phyloP scores from a whole-genome alignment of 176 grass and related monocot species.

The Rhynchospora breviuscula region DNA sequence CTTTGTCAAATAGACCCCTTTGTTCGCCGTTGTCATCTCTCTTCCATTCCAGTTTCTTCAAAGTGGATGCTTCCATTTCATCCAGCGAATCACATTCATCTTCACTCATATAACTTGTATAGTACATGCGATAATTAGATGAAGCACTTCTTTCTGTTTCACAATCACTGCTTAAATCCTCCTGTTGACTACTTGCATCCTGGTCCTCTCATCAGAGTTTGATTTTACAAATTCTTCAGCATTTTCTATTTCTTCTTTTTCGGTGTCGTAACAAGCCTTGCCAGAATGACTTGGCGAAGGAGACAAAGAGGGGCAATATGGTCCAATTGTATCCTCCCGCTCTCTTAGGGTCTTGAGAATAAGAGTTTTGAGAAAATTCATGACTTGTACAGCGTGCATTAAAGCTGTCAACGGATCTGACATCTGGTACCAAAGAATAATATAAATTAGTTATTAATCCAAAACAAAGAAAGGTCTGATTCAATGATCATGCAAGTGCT shows the following conservation, averaged over 20 bases:
- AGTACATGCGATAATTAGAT: conserved; percentile 8
- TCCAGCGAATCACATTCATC: conserved; percentile 39
- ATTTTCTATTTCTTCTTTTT: conserved; percentile 37
- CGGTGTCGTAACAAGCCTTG: conserved; percentile 47
- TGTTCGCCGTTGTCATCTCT: conserved; percentile 19
- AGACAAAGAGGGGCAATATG: conserved; percentile 60
- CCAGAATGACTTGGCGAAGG: conserved; percentile 44
- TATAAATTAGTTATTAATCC: background rate
- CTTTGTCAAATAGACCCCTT: background rate
- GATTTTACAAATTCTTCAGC: conserved; percentile 19
- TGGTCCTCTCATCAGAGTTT: conserved; percentile 28
- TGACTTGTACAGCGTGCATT: conserved; percentile 98
- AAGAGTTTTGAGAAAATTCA: conserved; percentile 90
- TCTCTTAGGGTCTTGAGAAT: conserved; percentile 77
- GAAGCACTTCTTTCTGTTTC: conserved; percentile 26
- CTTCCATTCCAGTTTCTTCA: conserved; percentile 55
- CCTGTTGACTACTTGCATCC: conserved; percentile 12
- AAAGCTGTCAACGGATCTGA: conserved; percentile 93
- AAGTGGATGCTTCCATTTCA: conserved; percentile 52
- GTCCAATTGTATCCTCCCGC: conserved; percentile 44
- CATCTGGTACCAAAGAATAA: conserved; percentile 61
- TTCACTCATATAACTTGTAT: conserved; percentile 18
- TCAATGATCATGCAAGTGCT: background rate
- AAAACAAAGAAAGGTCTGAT: background rate
- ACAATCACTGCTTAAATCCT: conserved; percentile 3